These are phyloP conservation scores for Anisogramma anomala DNA, from an alignment of 2,329 filamentous ascomycete genomes.

Conservation along the genomic window DNA sequence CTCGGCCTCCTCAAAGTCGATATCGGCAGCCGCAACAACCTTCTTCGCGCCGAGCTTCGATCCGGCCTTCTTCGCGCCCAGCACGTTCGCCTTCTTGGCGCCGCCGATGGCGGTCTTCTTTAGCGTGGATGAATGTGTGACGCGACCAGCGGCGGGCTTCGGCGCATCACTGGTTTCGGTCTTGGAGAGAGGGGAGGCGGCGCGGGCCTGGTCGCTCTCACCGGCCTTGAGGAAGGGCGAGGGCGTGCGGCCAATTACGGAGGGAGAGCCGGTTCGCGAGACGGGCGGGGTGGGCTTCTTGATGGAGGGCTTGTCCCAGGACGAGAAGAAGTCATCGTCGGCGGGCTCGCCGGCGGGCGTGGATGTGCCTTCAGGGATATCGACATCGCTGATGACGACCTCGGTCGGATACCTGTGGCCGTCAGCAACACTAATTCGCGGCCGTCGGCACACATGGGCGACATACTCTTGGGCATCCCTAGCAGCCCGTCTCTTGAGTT, in stretches of 20 bases:
- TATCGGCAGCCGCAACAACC: slow-evolving; percentile 55
- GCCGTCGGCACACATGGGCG: slow-evolving; percentile 1
- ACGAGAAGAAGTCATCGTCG: slow-evolving; percentile 94
- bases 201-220: slow-evolving; percentile 58
- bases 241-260: slow-evolving; percentile 64
- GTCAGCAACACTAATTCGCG: slow-evolving; percentile 14
- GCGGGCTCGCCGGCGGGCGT: slow-evolving; percentile 72
- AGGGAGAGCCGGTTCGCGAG: slow-evolving; percentile 79
- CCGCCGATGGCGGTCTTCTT: slow-evolving; percentile 62
- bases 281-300: slow-evolving; percentile 91
- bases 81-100: slow-evolving; percentile 72
- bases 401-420: slow-evolving; percentile 62
- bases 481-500: slow-evolving; percentile 75
- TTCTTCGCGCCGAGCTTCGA: slow-evolving; percentile 91
- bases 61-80: slow-evolving; percentile 68
- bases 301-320: slow-evolving; percentile 95
- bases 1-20: slow-evolving; percentile 96
- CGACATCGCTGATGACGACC: slow-evolving; percentile 71
- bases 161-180: slow-evolving; percentile 42
- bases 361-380: slow-evolving; percentile 51
- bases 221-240: slow-evolving; percentile 81
- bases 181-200: slow-evolving; percentile 70
- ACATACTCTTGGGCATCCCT: slow-evolving; percentile 75
- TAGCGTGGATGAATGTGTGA: slow-evolving; percentile 68
- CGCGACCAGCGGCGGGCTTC: slow-evolving; percentile 49